A percentile compares a stretch with the other conserved stretches of the same genome.
Evolutionary conservation across 805 yeast genomes (phyloP).

Genomic region (Jamesozyma spencerorum): DNA sequence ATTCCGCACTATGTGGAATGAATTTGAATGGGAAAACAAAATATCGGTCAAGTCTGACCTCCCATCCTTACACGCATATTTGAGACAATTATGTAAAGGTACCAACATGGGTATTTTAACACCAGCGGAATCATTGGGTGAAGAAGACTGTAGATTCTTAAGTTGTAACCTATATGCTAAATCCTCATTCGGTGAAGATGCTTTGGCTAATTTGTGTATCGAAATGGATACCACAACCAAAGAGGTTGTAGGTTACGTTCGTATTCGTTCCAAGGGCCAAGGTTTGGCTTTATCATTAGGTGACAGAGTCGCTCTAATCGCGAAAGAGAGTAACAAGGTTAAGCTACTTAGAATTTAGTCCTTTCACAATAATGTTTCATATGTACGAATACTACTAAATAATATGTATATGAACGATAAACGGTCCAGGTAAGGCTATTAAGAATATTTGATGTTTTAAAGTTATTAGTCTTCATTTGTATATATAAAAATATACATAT

Average conservation of each 20-base stretch:
- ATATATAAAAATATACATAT: too few relatives aligned
- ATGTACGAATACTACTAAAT: neutral
- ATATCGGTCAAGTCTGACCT: slow-evolving; percentile 73
- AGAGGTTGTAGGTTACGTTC: slow-evolving; percentile 82
- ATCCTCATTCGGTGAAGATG: slow-evolving; percentile 95
- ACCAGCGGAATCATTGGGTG: slow-evolving; percentile 82
- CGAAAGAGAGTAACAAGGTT: slow-evolving; percentile 44
- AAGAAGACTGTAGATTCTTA: slow-evolving; percentile 67
- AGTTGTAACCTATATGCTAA: slow-evolving; percentile 90
- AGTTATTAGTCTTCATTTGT: neutral
- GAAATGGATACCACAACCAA: slow-evolving; percentile 64
- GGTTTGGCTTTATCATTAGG: slow-evolving; percentile 93
- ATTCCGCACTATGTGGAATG: slow-evolving; percentile 98
- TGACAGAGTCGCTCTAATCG: slow-evolving; percentile 81
- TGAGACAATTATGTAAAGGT: slow-evolving; percentile 57
- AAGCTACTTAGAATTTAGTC: slow-evolving; percentile 26
- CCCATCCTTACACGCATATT: slow-evolving; percentile 61
- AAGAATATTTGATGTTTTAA: too few relatives aligned
- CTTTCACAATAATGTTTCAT: neutral
- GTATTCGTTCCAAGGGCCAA: slow-evolving; percentile 96
- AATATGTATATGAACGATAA: neutral
- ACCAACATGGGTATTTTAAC: slow-evolving; percentile 94
- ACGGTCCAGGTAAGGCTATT: neutral
- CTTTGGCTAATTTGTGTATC: slow-evolving; percentile 88
- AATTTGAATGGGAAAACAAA: slow-evolving; percentile 98